Base-by-base conservation (phyloP, 768 basidiomycete species). In the Glaciozyma martinii region DNA sequence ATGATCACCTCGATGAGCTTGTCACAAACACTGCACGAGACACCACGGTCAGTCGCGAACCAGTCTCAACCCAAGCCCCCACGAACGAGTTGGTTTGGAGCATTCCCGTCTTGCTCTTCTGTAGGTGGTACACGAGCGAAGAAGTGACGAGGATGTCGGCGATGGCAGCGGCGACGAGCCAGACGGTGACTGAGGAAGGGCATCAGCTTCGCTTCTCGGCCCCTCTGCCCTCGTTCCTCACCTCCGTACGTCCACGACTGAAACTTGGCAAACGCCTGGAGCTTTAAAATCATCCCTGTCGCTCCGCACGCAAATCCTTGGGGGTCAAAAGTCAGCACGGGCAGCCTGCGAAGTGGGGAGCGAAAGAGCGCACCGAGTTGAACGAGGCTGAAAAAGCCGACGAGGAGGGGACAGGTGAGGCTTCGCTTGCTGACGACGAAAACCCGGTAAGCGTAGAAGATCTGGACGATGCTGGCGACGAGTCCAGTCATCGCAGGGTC, bases 131-230 rank as follows among this genome's bases (percentile, higher is more conserved):
- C 10, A 66, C 61, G 47, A 66, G 60, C 5, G 60, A 43, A 40
- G 29, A n/a, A 0, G 65, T 66, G 56, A 66, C 61, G 29, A 66
- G 43, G 25, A 66, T 27, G 27, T 66, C 65, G 3, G 55, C 55
- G 7, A 37, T 16, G 1, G 65, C 65, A 3, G 65, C 60, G 18
- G 29, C 25, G 40, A 16, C 32, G 4, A 46, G 30, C 55, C 33
- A 52, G 5, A 25, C 16, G 6, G 30, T 55, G 13, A 30, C 50
- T 19, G 5, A 21, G 15, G 6, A 19, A n/a, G 32, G 8, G n/a
- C 18, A n/a, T 29, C 44, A 21, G 7, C n/a, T n/a, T n/a, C n/a
- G n/a, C n/a, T 10, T 44, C 25, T 40, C 30, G 52, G 50, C 3
- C 54, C 15, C 15, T 29, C 32, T 8, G 7, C 8, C 6, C 23